Percentiles rank a stretch among this genome's conserved stretches.
Evolutionary conservation across 306 rosid genomes (phyloP).

Genomic region (Fragaria vesca): DNA sequence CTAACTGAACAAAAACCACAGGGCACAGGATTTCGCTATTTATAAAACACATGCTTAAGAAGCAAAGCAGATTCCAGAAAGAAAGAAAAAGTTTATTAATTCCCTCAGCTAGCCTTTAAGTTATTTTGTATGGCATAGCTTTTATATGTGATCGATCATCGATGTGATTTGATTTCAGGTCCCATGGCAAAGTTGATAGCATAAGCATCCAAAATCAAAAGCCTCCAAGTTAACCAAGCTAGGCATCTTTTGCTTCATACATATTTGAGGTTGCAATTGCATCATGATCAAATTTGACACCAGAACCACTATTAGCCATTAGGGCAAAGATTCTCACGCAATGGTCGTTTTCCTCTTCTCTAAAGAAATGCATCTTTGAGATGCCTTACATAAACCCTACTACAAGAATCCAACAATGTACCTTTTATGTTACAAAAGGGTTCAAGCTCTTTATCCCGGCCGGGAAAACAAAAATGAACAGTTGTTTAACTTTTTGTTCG

Average conservation of each 20-base stretch:
- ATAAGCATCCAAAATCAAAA: slow-evolving; percentile 4
- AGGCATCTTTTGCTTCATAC: neutral
- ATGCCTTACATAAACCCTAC: neutral
- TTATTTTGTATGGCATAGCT: neutral
- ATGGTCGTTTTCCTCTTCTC: slow-evolving; percentile 18
- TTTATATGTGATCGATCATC: neutral
- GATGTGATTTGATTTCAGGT: neutral
- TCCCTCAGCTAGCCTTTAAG: neutral
- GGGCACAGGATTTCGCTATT: neutral
- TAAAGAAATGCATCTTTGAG: slow-evolving; percentile 29
- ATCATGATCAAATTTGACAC: neutral
- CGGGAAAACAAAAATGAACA: neutral
- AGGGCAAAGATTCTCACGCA: slow-evolving; percentile 32
- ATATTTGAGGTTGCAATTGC: neutral
- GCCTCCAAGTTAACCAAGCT: neutral
- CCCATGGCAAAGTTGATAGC: neutral
- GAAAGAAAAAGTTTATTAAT: neutral
- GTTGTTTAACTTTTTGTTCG: no score
- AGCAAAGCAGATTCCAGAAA: slow-evolving; percentile 6
- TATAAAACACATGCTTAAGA: neutral
- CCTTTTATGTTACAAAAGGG: neutral
- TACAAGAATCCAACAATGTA: slow-evolving; percentile 4
- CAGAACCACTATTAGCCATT: no score
- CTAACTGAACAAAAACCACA: neutral
- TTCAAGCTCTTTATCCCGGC: neutral